These are phyloP conservation scores for Lanmaoa pseudosensibilis DNA, from an alignment of 768 basidiomycete genomes.

Conservation along the genomic window DNA sequence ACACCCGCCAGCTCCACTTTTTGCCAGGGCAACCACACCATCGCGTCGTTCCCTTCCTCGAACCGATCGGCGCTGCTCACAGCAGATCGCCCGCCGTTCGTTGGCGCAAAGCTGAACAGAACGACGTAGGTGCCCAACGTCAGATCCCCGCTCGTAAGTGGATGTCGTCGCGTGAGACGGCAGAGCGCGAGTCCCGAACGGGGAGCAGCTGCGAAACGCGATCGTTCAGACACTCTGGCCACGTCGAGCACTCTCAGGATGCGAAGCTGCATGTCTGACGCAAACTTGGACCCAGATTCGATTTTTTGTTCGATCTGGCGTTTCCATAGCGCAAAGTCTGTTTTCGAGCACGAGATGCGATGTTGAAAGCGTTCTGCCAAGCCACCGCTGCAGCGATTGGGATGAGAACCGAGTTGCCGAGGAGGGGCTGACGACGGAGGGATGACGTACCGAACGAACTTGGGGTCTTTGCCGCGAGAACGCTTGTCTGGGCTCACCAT, in stretches of 20 bases:
- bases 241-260: conserved; percentile 45
- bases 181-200: conserved; percentile 46
- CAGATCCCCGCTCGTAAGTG: conserved; percentile 16
- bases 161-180: conserved; percentile 30
- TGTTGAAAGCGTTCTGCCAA: conserved; percentile 51
- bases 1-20: conserved; percentile 32
- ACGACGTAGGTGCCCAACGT: conserved; percentile 34
- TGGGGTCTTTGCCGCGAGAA: conserved; percentile 42
- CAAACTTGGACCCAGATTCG: conserved; percentile 27
- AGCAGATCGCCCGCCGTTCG: conserved; percentile 22
- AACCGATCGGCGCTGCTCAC: conserved; percentile 41
- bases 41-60: conserved; percentile 40
- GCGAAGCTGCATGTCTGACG: conserved; percentile 44
- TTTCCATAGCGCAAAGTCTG: conserved; percentile 52
- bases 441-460: conserved; percentile 52
- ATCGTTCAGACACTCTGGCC: conserved; percentile 28
- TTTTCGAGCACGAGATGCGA: conserved; percentile 43
- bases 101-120: conserved; percentile 38
- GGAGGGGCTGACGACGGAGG: too few relatives aligned
- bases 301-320: conserved; percentile 45
- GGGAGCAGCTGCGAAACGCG: conserved; percentile 25
- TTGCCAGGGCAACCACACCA: conserved; percentile 54
- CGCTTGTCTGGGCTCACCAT: conserved; percentile 60
- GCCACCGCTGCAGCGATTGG: conserved; percentile 44
- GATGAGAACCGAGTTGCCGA: not conserved